These are phyloP conservation scores for Capsicum chinense DNA, from an alignment of 257 asterid genomes.

Conservation along the genomic window DNA sequence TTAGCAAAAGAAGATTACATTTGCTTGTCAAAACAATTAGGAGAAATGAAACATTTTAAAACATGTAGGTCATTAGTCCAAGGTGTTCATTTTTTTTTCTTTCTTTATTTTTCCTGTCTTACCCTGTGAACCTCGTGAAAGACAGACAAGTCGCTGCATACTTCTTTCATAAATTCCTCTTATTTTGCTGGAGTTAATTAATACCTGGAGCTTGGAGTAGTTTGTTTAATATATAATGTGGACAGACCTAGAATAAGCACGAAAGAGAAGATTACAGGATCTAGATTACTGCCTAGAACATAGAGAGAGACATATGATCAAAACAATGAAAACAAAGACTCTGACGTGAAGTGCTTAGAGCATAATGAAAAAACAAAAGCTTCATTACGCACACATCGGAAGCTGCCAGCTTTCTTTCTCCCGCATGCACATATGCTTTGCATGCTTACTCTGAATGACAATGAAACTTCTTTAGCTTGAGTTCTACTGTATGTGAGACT, in stretches of 20 bases:
- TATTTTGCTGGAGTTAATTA: background rate
- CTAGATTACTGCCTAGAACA: background rate
- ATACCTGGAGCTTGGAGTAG: slow-evolving; percentile 4
- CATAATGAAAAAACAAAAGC: background rate
- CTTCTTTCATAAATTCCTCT: background rate
- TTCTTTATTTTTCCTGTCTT: background rate
- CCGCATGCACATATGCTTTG: background rate
- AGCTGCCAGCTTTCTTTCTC: slow-evolving; percentile 8
- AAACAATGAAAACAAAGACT: slow-evolving; percentile 20
- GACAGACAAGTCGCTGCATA: background rate
- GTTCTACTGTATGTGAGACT: background rate
- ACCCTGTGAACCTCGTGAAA: background rate
- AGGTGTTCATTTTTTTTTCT: background rate
- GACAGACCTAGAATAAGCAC: background rate
- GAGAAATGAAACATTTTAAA: background rate
- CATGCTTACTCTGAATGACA: background rate
- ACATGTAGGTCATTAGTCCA: background rate
- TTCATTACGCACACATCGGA: background rate
- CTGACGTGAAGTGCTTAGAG: slow-evolving; percentile 14
- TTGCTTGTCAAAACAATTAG: background rate
- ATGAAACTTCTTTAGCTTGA: background rate
- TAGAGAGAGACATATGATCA: background rate
- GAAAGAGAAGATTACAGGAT: background rate
- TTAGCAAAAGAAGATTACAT: background rate
- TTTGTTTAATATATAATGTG: background rate